Evolutionary conservation across 805 yeast genomes (phyloP).

Genomic region (Maudiozyma serrabonitensis): DNA sequence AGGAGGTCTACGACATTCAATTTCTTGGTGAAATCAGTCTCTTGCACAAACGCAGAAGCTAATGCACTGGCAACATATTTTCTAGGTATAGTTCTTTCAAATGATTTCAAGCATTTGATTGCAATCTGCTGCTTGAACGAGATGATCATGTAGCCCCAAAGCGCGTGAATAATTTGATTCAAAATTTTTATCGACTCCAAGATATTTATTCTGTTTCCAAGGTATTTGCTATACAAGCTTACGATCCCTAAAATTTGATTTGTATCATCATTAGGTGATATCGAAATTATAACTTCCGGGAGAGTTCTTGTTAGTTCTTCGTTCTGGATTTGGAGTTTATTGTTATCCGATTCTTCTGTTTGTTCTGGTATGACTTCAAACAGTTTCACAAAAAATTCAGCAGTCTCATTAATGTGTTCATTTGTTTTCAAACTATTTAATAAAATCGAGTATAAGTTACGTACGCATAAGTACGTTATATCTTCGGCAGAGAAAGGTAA

Average conservation of each 20-base stretch:
- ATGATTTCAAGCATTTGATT: slow-evolving; percentile 51
- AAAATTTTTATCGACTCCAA: slow-evolving; percentile 17
- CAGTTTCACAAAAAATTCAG: slow-evolving; percentile 30
- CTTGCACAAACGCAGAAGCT: slow-evolving; percentile 41
- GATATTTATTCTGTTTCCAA: slow-evolving; percentile 20
- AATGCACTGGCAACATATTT: slow-evolving; percentile 66
- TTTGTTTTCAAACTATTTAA: slow-evolving; percentile 14
- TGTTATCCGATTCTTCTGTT: background rate
- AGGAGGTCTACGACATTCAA: slow-evolving; percentile 50
- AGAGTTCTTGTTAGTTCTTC: slow-evolving; percentile 22
- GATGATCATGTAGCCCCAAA: slow-evolving; percentile 49
- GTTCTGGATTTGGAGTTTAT: slow-evolving; percentile 8
- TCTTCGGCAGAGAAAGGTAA: slow-evolving; percentile 37
- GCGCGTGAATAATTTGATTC: slow-evolving; percentile 28
- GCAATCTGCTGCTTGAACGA: slow-evolving; percentile 58
- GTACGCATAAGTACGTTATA: slow-evolving; percentile 34
- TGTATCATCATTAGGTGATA: background rate
- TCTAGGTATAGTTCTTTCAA: slow-evolving; percentile 45
- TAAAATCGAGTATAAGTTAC: slow-evolving; percentile 23
- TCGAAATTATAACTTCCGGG: background rate
- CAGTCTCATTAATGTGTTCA: slow-evolving; percentile 24
- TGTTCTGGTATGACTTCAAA: slow-evolving; percentile 39
- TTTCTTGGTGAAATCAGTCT: slow-evolving; percentile 32
- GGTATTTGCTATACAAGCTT: slow-evolving; percentile 24
- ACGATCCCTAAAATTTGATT: slow-evolving; percentile 18